Base-by-base conservation (phyloP, 805 yeast genomes). In the Yamadazyma endophytica region DNA sequence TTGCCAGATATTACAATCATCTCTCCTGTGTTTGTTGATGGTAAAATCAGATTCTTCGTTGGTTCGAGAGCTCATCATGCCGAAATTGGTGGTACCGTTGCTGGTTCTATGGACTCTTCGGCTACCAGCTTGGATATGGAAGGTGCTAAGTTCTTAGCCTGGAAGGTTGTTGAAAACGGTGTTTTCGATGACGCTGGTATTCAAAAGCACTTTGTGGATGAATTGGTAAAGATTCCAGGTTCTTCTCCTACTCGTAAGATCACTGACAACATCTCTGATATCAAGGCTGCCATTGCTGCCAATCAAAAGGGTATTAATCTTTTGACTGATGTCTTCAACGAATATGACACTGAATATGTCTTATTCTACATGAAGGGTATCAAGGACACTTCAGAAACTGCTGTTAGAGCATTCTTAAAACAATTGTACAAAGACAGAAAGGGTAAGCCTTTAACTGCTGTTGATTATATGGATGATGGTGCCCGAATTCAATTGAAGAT, bases 231-330 rank as follows among this genome's bases (percentile, higher is more conserved):
- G 17, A 14, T 26, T 26, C 42, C 85, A 49, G 50, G 49, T 1
- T 31, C 26, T 21, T 44, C 48, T 16, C 47, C 47, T 13, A 32
- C 54, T 2, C 32, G 54, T 21, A 42, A 41, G 14, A 25, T 49
- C 2, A 31, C 34, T 17, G 51, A 49, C 27, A 47, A 49, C 31
- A 34, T 49, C 7, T 27, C 45, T 31, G 95, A 85, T 52, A 55
- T 85, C 47, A 82, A 81, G 48, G 94, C 95, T 0, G 94, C 84
- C 52, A 73, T 84, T 30, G 88, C 94, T 3, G 94, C 96, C 2
- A 87, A 87, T 49, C 84, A 77, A 44, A 82, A 79, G 50, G 96
- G 96, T 32, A 82, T 85, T 21, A 64, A 68, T 9, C 61, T 87
- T 29, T 68, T 87, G 35, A 67, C 63, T 9, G 57, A 66, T 13